A percentile compares a stretch with the other conserved stretches of the same genome.
phyloP scores from a whole-genome alignment of 495 filamentous ascomycete genomes.

The Haplographium delicatum region DNA sequence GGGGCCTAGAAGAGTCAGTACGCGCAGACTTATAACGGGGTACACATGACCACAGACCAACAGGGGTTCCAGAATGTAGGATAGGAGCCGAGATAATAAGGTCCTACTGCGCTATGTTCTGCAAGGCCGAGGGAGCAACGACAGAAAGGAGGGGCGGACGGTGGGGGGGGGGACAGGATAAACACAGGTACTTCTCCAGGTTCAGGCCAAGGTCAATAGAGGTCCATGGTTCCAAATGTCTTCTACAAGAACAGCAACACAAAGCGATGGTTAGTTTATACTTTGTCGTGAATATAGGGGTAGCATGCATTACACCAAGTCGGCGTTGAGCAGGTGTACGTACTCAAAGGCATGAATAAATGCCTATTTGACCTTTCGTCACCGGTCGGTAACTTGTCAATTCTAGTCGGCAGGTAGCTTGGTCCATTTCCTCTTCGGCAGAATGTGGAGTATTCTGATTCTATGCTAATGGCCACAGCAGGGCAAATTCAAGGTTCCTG shows the following conservation, averaged over 20 bases:
- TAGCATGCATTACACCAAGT: conserved; percentile 15
- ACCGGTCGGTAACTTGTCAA: conserved; percentile 14
- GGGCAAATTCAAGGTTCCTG: background rate
- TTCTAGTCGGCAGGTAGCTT: background rate
- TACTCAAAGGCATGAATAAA: conserved; percentile 24
- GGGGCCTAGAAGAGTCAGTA: conserved; percentile 15
- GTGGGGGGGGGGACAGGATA: background rate
- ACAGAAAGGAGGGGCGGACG: background rate
- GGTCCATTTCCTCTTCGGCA: no score
- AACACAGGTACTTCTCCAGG: no score
- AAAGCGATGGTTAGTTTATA: conserved; percentile 23
- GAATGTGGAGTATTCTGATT: no score
- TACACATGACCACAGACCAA: conserved; percentile 19
- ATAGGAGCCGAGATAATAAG: no score
- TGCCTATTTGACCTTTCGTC: conserved; percentile 18
- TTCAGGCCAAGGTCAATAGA: no score
- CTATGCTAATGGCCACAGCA: no score
- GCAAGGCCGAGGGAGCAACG: background rate
- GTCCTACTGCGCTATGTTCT: no score
- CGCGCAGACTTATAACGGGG: background rate
- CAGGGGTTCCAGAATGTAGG: background rate
- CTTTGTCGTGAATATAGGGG: conserved; percentile 18
- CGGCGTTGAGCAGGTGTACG: conserved; percentile 25
- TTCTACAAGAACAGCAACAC: conserved; percentile 17
- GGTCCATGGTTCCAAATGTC: conserved; percentile 2